Evolutionary conservation across 2,329 filamentous ascomycete species (phyloP).

Genomic region (Rutstroemia sp.): DNA sequence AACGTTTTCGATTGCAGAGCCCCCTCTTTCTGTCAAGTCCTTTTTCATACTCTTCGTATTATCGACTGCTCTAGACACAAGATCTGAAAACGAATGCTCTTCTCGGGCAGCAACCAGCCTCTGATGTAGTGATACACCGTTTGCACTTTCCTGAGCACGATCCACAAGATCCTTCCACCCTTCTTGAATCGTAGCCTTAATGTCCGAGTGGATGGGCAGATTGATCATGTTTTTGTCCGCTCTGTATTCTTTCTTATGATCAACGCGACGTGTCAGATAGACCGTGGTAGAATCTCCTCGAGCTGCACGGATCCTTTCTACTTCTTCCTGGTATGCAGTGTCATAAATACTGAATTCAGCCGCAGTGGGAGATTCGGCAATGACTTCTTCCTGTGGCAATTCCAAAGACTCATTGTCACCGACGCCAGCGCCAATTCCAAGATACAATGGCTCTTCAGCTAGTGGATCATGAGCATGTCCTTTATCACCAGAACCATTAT

Average conservation of each 20-base stretch:
- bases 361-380: slow-evolving; percentile 78
- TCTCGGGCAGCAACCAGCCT: slow-evolving; percentile 4
- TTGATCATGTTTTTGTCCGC: slow-evolving; percentile 26
- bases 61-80: slow-evolving; percentile 22
- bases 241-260: slow-evolving; percentile 31
- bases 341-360: slow-evolving; percentile 88
- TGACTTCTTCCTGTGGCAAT: slow-evolving; percentile 37
- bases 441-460: slow-evolving; percentile 55
- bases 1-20: slow-evolving; percentile 6
- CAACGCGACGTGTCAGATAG: slow-evolving; percentile 47
- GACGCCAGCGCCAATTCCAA: slow-evolving; percentile 68
- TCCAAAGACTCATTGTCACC: slow-evolving; percentile 36
- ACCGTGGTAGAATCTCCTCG: slow-evolving; percentile 45
- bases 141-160: slow-evolving; percentile 20
- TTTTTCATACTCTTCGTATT: slow-evolving; percentile 14
- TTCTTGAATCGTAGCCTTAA: slow-evolving; percentile 17
- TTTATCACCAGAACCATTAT: slow-evolving; percentile 38
- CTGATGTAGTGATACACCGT: slow-evolving; percentile 8
- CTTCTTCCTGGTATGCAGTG: slow-evolving; percentile 75
- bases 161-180: slow-evolving; percentile 28
- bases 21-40: not conserved
- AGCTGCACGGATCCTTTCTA: slow-evolving; percentile 58
- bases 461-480: slow-evolving; percentile 58
- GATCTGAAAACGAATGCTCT: slow-evolving; percentile 18
- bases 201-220: slow-evolving; percentile 16